Evolutionary conservation across 1,284 basidiomycete species (phyloP).

Genomic region (Agaricales sp.): DNA sequence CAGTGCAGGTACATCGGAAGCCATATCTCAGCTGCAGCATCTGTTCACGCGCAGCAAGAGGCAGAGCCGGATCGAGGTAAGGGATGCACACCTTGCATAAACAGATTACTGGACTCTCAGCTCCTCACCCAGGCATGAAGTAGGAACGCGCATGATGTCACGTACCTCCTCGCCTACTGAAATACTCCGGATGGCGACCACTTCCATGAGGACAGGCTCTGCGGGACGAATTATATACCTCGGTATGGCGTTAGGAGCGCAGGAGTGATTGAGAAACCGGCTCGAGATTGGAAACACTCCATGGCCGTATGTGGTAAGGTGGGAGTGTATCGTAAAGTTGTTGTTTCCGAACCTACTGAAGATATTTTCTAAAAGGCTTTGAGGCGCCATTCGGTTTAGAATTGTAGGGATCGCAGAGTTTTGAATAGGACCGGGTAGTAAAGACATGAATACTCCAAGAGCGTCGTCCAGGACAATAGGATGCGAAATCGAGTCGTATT

Average conservation of each 20-base stretch:
- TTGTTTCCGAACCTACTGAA: conserved; percentile 64
- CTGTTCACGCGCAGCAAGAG: conserved; percentile 40
- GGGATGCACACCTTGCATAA: conserved; percentile 50
- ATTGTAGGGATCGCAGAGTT: conserved; percentile 19
- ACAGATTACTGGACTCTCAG: too few relatives aligned
- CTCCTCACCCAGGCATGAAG: too few relatives aligned
- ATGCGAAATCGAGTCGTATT: too few relatives aligned
- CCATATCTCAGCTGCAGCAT: conserved; percentile 54
- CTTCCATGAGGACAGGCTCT: conserved; percentile 40
- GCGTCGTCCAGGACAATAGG: neutral
- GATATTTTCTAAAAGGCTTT: conserved; percentile 20
- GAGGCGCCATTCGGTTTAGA: conserved; percentile 22
- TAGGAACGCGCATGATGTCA: conserved; percentile 3
- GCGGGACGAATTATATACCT: conserved; percentile 38
- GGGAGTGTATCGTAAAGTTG: conserved; percentile 65
- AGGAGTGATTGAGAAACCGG: conserved; percentile 69
- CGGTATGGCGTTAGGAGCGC: conserved; percentile 58
- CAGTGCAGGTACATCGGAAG: conserved; percentile 51
- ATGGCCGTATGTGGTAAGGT: conserved; percentile 54
- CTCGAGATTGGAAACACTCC: conserved; percentile 66
- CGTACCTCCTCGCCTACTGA: conserved; percentile 50
- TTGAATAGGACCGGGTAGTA: conserved; percentile 25
- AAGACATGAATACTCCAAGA: conserved; percentile 24
- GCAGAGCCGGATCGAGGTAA: conserved; percentile 65
- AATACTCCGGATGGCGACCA: conserved; percentile 52